Evolutionary conservation across 2,329 filamentous ascomycete species (phyloP), one percentile per base, ranked within the genome.

Genomic region (Hypoxylon sp.): DNA sequence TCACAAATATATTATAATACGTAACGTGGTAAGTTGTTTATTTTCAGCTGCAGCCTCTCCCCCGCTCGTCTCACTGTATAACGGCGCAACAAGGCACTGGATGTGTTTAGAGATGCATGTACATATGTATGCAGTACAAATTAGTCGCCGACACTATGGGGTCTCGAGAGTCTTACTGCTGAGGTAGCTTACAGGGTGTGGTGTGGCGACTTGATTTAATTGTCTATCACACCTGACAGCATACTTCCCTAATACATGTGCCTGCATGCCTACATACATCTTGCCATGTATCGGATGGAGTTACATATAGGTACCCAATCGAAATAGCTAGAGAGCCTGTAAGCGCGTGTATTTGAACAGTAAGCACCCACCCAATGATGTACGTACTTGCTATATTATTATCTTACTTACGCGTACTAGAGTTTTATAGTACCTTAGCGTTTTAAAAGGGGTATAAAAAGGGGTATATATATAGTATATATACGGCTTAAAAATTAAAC

Each of bases 141-240:
- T 35, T 46, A 52, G 47, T 51, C 48, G 47, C 47, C 24, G 24
- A 52, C 48, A 47, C 24, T 29, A 22, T 26, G 5, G 10, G 14
- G 29, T 61, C 14, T 46, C 13, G 35, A 13, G 9, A 19, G 39
- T 61, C 19, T 46, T 13, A 35, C 11, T 14, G 50, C n/a, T 14
- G n/a, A n/a, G n/a, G 35, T 47, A 24, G 50, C 50, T 54, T 55
- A 29, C 22, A 44, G 29, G 37, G 59, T 31, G 44, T 60, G 48
- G 57, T 33, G 26, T 19, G 17, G 39, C 39, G 56, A 33, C 46
- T 17, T 58, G 19, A 22, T 51, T 39, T 29, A 14, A 60, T 52
- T 31, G n/a, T 33, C 24, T 22, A 58, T 39, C 44, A 48, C 31
- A 53, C 39, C 29, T 52, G 11, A 52, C 24, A 31, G n/a, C 22